phyloP scores from a whole-genome alignment of 805 yeast genomes.

The Vanderwaltozyma tropicalis region DNA sequence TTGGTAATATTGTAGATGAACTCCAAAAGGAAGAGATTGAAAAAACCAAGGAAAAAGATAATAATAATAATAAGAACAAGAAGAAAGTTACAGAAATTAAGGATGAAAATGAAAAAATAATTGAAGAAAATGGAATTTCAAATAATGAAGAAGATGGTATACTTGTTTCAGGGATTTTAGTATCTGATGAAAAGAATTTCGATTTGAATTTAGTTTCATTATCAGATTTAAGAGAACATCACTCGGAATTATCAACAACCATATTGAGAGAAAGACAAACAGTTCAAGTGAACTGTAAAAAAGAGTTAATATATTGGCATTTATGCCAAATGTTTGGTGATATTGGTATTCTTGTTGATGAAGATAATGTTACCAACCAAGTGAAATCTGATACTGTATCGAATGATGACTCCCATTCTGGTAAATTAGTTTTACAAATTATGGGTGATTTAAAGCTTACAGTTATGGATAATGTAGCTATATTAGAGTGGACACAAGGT shows the following conservation, averaged over 20 bases:
- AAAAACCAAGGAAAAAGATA: constrained; percentile 1
- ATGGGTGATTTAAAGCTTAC: constrained; percentile 54
- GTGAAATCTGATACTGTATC: constrained; percentile 31
- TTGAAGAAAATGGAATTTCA: constrained; percentile 1
- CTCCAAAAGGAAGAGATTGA: constrained; percentile 29
- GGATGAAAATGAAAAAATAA: not conserved
- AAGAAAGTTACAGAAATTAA: constrained; percentile 3
- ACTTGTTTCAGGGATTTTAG: constrained; percentile 70
- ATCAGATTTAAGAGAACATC: constrained; percentile 77
- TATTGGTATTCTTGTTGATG: constrained; percentile 53
- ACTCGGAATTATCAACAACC: constrained; percentile 74
- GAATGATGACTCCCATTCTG: constrained; percentile 13
- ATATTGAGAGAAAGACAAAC: constrained; percentile 74
- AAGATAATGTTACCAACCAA: constrained; percentile 28
- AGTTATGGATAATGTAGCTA: constrained; percentile 39
- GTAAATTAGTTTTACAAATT: constrained; percentile 42
- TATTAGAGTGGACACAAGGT: constrained; percentile 86
- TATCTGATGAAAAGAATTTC: constrained; percentile 69
- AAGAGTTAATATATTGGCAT: constrained; percentile 78
- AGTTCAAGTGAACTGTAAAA: constrained; percentile 67
- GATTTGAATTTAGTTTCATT: constrained; percentile 74
- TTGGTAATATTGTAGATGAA: constrained; percentile 47
- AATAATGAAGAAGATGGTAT: constrained; percentile 38
- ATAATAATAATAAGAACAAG: constrained; percentile 1
- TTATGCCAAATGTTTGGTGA: constrained; percentile 91